Conservation (phyloP, 108 stramenopile species). For the Cyclotella kingstonii region DNA sequence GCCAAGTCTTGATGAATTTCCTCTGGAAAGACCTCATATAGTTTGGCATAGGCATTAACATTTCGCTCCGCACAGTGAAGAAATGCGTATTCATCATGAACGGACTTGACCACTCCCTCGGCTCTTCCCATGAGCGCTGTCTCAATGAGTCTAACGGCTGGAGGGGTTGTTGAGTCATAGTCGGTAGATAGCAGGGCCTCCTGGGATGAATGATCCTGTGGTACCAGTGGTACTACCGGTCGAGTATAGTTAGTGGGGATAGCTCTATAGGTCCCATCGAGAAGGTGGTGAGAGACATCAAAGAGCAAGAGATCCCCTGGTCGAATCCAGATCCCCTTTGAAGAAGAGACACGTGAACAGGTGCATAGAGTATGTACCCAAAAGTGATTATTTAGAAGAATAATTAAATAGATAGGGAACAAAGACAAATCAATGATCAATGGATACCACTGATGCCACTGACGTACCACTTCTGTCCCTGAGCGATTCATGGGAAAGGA, state of each 20-base stretch:
- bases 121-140: constrained; percentile 53
- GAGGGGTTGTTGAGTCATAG: constrained; percentile 19
- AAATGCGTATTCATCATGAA: constrained; percentile 74
- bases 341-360: too few relatives aligned
- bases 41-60: constrained; percentile 74
- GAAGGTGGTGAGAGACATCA: constrained; percentile 61
- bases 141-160: constrained; percentile 48
- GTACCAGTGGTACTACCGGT: constrained; percentile 6
- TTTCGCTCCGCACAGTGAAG: constrained; percentile 70
- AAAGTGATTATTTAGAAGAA: too few relatives aligned
- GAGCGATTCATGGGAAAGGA: constrained; percentile 45
- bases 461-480: constrained; percentile 18
- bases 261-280: constrained; percentile 61
- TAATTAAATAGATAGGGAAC: too few relatives aligned
- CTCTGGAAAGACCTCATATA: constrained; percentile 65
- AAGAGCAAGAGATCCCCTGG: constrained; percentile 69
- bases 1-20: constrained; percentile 62
- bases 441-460: too few relatives aligned
- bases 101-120: constrained; percentile 65
- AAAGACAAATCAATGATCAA: too few relatives aligned
- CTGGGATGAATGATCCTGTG: too few relatives aligned
- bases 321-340: constrained; percentile 57
- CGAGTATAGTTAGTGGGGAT: constrained; percentile 52
- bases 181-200: too few relatives aligned
- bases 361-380: too few relatives aligned